phyloP scores from a whole-genome alignment of 257 asterid genomes.

The Ophiorrhiza pumila region DNA sequence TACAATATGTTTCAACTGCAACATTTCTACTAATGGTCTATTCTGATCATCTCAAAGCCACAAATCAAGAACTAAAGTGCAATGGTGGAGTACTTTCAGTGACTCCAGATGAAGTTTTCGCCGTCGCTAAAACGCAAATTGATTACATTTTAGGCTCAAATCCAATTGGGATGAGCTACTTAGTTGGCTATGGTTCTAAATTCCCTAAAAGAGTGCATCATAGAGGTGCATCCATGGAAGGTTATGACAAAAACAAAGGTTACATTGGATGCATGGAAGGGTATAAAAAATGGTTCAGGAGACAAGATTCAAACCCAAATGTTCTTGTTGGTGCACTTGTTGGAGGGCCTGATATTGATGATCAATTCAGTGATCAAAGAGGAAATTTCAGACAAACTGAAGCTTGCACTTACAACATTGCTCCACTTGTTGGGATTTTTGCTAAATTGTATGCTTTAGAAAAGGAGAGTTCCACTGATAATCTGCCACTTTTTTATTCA shows the following conservation, averaged over 20 bases:
- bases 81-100: slow-evolving; percentile 15
- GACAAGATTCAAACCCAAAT: slow-evolving; percentile 52
- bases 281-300: slow-evolving; percentile 56
- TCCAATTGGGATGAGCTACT: slow-evolving; percentile 65
- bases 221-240: slow-evolving; percentile 63
- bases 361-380: slow-evolving; percentile 49
- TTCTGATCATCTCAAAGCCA: slow-evolving; percentile 54
- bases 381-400: slow-evolving; percentile 70
- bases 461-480: slow-evolving; percentile 5
- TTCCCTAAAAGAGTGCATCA: slow-evolving; percentile 74
- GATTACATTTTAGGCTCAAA: slow-evolving; percentile 72
- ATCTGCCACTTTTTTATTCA: slow-evolving; percentile 23
- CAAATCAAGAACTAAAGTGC: slow-evolving; percentile 44
- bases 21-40: slow-evolving; percentile 48
- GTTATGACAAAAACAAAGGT: slow-evolving; percentile 41
- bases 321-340: slow-evolving; percentile 63
- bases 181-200: slow-evolving; percentile 63
- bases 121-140: slow-evolving; percentile 54
- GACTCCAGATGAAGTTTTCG: slow-evolving; percentile 40
- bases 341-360: slow-evolving; percentile 66
- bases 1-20: slow-evolving; percentile 74
- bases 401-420: slow-evolving; percentile 77
- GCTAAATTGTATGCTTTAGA: slow-evolving; percentile 43
- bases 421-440: slow-evolving; percentile 70
- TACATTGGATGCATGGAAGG: slow-evolving; percentile 75